phyloP scores from a whole-genome alignment of 177 flowering plant genomes.

The Vitis hybrid region DNA sequence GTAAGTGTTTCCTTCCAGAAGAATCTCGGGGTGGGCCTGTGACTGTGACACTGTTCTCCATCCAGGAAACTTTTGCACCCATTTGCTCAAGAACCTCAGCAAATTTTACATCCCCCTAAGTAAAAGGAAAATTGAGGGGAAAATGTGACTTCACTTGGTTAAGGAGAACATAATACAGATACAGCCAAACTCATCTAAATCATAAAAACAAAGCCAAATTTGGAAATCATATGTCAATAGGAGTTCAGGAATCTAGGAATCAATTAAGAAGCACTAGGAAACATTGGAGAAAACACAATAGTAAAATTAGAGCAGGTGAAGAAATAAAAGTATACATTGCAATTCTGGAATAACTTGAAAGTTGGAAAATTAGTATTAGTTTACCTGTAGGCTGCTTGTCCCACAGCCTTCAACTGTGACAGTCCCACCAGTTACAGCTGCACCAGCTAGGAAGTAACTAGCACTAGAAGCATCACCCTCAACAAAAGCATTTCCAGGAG shows the following conservation, averaged over 20 bases:
- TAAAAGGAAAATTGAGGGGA: neutral
- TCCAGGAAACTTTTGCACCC: constrained; percentile 97
- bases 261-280: neutral
- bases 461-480: constrained; percentile 99
- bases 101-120: constrained; percentile 96
- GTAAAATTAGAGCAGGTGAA: neutral
- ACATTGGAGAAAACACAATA: neutral
- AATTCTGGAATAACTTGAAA: neutral
- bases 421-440: constrained; percentile 97
- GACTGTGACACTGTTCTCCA: constrained; percentile 89
- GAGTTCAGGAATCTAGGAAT: neutral
- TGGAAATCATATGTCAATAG: neutral
- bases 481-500: constrained; percentile 91
- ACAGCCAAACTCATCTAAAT: neutral
- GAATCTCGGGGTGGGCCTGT: constrained; percentile 81
- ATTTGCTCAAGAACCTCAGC: constrained; percentile 97
- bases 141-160: neutral
- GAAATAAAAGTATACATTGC: neutral
- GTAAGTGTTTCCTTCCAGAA: constrained; percentile 59
- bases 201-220: neutral
- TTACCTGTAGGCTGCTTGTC: constrained; percentile 96
- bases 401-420: constrained; percentile 99
- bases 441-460: constrained; percentile 99
- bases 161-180: neutral
- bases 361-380: too few species aligned